Base-by-base conservation (phyloP, 371 early-diverging fungal genomes). In the Chytridium lagenaria region DNA sequence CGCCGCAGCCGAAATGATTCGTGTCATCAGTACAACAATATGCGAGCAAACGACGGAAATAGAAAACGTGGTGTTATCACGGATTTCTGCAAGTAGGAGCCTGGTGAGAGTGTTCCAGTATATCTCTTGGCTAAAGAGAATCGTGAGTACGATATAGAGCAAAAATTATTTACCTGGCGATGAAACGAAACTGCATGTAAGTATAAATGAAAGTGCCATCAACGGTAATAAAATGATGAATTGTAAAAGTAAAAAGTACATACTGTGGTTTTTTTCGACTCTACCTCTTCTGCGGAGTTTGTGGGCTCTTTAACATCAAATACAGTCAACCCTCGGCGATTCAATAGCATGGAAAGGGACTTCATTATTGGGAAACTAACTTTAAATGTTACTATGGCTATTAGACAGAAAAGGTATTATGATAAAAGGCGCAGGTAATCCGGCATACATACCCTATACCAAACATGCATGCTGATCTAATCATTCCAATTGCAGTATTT, bases 31-130 rank as follows among this genome's bases (percentile, higher is more conserved):
- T 44, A 19, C 7, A 12, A 44, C 44, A 44, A 19, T 19, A 19
- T 44, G 10, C 23, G 57, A 55, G 30, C 57, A 55, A 30, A 55
- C 10, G 23, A 23, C 23, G 30, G 57, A 55, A 26, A 55, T 55
- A 23, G 23, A 55, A 26, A 55, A 55, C 5, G 30, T 30, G 5
- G 57, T 55, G 7, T 26, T 5, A 23, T 30, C 23, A 15, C 57
- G 57, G 5, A 55, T 55, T 26, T 55, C 57, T 5, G 30, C 30
- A 7, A 55, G 10, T 7, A 55, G 30, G 15, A 55, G 57, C 26
- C 23, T 55, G 57, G 16, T 30, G 57, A 55, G 22, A 7, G 57
- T 26, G 26, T 55, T 55, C 57, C 57, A 55, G 57, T 16, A 55
- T 30, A 55, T 30, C 22, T 55, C 57, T 26, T 55, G 57, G 23